phyloP scores from a whole-genome alignment of 108 stramenopile genomes.

The Chaetoceros muelleri region DNA sequence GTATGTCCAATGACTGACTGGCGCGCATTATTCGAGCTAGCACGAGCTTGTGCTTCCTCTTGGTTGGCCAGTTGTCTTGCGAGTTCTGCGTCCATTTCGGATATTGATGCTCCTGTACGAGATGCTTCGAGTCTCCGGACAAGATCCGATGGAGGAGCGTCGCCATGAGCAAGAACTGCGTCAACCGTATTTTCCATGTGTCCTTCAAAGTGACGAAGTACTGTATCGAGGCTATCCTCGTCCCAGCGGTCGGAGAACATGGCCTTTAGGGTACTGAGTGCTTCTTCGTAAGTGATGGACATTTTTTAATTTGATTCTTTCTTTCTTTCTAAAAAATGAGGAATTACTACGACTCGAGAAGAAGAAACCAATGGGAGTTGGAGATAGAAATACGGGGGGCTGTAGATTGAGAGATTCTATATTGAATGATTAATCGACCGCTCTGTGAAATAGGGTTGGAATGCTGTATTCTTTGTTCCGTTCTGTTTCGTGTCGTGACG shows the following conservation, averaged over 20 bases:
- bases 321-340: too few species aligned
- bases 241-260: constrained; percentile 69
- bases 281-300: constrained; percentile 77
- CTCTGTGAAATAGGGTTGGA: background rate
- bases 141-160: constrained; percentile 39
- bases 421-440: background rate
- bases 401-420: background rate
- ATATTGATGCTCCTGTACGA: background rate
- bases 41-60: constrained; percentile 4
- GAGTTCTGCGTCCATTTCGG: constrained; percentile 41
- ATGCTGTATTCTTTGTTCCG: background rate
- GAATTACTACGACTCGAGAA: too few species aligned
- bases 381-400: background rate
- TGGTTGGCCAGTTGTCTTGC: constrained; percentile 40
- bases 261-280: constrained; percentile 59
- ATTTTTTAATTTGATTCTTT: constrained; percentile 22
- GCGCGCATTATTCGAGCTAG: background rate
- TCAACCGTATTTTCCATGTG: constrained; percentile 82
- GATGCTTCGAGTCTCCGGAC: constrained; percentile 25
- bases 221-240: constrained; percentile 47
- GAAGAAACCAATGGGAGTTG: background rate
- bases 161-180: constrained; percentile 44
- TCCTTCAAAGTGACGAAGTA: constrained; percentile 60
- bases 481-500: too few species aligned
- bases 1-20: background rate